Percentiles rank a stretch among this genome's conserved stretches.
phyloP scores from a whole-genome alignment of 805 yeast genomes.

The Kluyveromyces siamensis region DNA sequence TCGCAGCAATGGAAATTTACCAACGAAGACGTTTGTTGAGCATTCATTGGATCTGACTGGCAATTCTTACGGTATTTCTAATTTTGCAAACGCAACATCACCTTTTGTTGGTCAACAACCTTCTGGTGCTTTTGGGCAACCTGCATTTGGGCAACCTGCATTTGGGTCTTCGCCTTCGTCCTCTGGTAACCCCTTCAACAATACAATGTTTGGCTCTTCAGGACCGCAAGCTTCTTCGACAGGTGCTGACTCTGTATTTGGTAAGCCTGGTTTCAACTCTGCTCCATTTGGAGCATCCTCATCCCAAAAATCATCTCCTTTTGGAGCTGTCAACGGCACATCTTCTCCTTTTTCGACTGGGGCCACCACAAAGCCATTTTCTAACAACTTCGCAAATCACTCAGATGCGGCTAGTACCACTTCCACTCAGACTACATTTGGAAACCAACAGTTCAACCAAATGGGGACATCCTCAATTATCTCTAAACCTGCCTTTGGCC shows the following conservation, averaged over 20 bases:
- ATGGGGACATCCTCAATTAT: background rate
- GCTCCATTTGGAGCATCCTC: background rate
- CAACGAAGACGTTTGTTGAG: conserved; percentile 28
- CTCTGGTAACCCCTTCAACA: conserved; percentile 6
- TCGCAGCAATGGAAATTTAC: conserved; percentile 18
- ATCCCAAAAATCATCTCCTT: background rate
- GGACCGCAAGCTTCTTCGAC: background rate
- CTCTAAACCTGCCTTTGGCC: conserved; percentile 4
- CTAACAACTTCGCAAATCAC: conserved; percentile 2
- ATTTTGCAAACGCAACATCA: background rate
- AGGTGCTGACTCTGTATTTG: conserved; percentile 7
- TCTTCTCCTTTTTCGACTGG: conserved; percentile 1
- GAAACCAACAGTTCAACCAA: conserved; percentile 1
- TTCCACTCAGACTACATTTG: background rate
- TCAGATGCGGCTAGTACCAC: background rate
- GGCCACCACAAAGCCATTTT: conserved; percentile 17
- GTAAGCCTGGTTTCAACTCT: conserved; percentile 12
- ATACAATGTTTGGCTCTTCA: conserved; percentile 5
- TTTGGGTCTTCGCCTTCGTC: conserved; percentile 10
- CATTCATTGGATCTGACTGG: conserved; percentile 28
- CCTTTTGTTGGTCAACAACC: background rate
- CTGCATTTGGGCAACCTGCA: conserved; percentile 3
- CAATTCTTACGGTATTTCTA: conserved; percentile 4
- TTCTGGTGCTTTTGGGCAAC: background rate
- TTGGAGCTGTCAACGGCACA: background rate